These are phyloP conservation scores for Irpex lacteus DNA, from an alignment of 1,284 basidiomycete species.

Conservation along the genomic window DNA sequence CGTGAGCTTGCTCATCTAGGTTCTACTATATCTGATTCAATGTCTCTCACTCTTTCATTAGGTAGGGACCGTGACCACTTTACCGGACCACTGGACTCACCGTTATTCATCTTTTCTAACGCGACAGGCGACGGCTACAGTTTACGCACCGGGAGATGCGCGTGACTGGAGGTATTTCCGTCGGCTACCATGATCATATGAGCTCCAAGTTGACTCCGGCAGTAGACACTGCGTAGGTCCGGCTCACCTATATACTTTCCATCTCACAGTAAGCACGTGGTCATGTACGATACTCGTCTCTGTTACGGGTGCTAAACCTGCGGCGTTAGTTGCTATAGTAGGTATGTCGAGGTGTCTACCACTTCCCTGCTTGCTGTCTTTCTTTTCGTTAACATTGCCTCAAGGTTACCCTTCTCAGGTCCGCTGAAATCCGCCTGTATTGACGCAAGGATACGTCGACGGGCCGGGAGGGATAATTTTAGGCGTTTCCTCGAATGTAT, in stretches of 20 bases:
- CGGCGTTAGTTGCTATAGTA: background rate
- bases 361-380: background rate
- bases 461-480: conserved; percentile 2
- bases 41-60: background rate
- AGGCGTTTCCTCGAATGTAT: conserved; percentile 3
- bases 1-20: background rate
- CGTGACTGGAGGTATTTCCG: background rate
- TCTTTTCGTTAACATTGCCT: background rate
- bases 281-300: background rate
- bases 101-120: too few relatives aligned
- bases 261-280: background rate
- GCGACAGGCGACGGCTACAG: too few relatives aligned
- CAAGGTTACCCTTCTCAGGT: background rate
- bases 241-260: background rate
- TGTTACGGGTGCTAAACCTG: background rate
- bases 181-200: background rate
- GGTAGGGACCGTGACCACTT: too few relatives aligned
- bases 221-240: background rate
- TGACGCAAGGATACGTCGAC: background rate
- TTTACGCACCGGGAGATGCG: background rate
- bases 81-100: too few relatives aligned
- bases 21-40: background rate
- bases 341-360: background rate
- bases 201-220: background rate
- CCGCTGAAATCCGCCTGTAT: background rate